phyloP scores from a whole-genome alignment of 148 eudicot genomes.

The Rhododendron kiyosumense region DNA sequence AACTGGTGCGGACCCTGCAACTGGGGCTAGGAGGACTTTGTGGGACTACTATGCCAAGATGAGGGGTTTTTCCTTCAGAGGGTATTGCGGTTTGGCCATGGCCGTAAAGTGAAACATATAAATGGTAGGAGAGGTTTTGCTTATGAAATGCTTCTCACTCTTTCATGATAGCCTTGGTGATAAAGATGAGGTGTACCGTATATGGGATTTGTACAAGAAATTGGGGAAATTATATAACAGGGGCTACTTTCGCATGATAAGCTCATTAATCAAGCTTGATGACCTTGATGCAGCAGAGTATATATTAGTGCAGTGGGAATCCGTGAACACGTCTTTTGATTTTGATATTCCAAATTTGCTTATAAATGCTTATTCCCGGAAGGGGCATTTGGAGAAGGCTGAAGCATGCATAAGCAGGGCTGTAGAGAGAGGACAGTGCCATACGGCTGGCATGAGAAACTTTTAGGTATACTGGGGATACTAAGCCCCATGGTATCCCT shows the following conservation, averaged over 20 bases:
- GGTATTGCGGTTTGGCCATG: constrained; percentile 37
- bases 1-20: constrained; percentile 18
- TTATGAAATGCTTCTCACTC: constrained; percentile 25
- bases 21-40: constrained; percentile 49
- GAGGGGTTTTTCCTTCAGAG: constrained; percentile 19
- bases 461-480: too few species aligned
- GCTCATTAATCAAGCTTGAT: constrained; percentile 29
- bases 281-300: constrained; percentile 36
- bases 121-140: constrained; percentile 19
- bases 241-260: constrained; percentile 28
- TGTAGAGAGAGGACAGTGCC: constrained; percentile 19
- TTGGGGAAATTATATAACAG: constrained; percentile 15
- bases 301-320: constrained; percentile 24
- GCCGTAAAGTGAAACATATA: constrained; percentile 51
- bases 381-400: constrained; percentile 31
- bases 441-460: constrained; percentile 18
- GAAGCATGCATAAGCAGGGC: constrained; percentile 17
- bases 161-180: constrained; percentile 20
- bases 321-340: constrained; percentile 1
- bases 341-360: constrained; percentile 20
- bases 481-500: too few species aligned
- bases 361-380: constrained; percentile 26
- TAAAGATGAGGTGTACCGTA: constrained; percentile 36
- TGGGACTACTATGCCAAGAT: constrained; percentile 37
- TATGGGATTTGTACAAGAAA: constrained; percentile 32